phyloP scores from a whole-genome alignment of 176 grass and related monocot genomes.

The Canna indica region DNA sequence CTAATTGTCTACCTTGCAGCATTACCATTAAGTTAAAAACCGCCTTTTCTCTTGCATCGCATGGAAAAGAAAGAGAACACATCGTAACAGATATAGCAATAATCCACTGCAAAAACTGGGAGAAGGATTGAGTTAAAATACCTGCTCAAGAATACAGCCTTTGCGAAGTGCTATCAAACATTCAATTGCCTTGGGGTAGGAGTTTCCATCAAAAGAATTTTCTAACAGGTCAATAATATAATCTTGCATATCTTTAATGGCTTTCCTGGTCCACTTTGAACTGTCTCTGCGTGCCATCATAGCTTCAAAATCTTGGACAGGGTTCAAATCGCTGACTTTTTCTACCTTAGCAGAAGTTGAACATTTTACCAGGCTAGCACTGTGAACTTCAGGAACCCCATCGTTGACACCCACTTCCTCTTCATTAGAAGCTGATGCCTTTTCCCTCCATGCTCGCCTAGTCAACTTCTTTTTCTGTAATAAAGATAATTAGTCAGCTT shows the following conservation, averaged over 20 bases:
- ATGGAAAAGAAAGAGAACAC: too few relatives aligned
- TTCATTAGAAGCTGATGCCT: conserved; percentile 33
- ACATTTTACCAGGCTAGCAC: conserved; percentile 31
- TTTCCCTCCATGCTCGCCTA: conserved; percentile 21
- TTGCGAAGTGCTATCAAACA: conserved; percentile 64
- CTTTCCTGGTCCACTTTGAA: conserved; percentile 57
- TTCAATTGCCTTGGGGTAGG: conserved; percentile 55
- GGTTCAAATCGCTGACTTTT: conserved; percentile 57
- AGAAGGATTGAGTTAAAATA: conserved; percentile 16
- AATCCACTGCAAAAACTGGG: conserved; percentile 6
- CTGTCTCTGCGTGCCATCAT: conserved; percentile 76
- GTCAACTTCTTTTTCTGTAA: conserved; percentile 37
- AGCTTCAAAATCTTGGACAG: conserved; percentile 76
- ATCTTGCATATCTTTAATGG: conserved; percentile 69
- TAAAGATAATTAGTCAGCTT: not conserved
- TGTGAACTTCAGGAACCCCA: conserved; percentile 26
- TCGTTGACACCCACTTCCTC: conserved; percentile 30
- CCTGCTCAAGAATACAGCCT: conserved; percentile 91
- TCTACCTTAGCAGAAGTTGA: conserved; percentile 26
- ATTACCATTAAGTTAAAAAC: too few relatives aligned
- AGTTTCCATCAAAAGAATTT: conserved; percentile 37
- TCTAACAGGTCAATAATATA: conserved; percentile 44
- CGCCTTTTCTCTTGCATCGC: not conserved
- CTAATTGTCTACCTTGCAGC: too few relatives aligned
- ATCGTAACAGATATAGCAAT: too few relatives aligned